Evolutionary conservation across 352 stramenopile species (phyloP).

Genomic region (Phytophthora pluvialis): DNA sequence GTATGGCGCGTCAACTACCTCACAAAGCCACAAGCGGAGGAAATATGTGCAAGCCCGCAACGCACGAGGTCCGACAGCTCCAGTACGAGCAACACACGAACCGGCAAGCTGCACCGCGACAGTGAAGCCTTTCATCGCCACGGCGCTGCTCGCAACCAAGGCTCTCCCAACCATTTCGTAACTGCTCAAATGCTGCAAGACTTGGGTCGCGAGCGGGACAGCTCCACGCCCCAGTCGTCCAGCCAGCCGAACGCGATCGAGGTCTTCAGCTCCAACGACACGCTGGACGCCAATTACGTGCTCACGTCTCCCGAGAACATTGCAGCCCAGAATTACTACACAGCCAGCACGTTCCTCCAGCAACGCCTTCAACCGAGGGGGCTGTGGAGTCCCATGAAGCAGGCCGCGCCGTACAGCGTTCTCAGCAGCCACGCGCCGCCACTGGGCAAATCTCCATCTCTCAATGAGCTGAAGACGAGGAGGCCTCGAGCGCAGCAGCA

Average conservation of each 20-base stretch:
- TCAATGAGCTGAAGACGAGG: constrained; percentile 17
- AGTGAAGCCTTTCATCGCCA: constrained; percentile 61
- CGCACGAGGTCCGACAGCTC: not conserved
- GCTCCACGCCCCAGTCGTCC: constrained; percentile 31
- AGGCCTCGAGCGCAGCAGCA: constrained; percentile 17
- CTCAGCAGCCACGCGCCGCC: constrained; percentile 6
- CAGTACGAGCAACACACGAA: constrained; percentile 8
- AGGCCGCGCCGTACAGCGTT: constrained; percentile 27
- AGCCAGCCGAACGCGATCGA: constrained; percentile 43
- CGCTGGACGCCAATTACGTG: constrained; percentile 78
- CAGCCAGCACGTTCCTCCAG: constrained; percentile 39
- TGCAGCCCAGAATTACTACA: constrained; percentile 63
- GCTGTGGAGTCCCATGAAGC: constrained; percentile 56
- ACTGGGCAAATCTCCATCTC: constrained; percentile 11
- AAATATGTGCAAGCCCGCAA: constrained; percentile 1
- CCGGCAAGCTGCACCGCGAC: constrained; percentile 62
- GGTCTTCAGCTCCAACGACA: constrained; percentile 61
- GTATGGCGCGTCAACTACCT: constrained; percentile 45
- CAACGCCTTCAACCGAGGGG: constrained; percentile 29
- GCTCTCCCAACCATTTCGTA: constrained; percentile 63
- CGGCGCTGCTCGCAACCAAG: constrained; percentile 54
- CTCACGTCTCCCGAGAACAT: constrained; percentile 55
- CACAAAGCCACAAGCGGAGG: constrained; percentile 10
- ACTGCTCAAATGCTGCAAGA: constrained; percentile 32
- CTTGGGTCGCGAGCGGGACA: constrained; percentile 25